A percentile compares a stretch with the other conserved stretches of the same genome.
phyloP scores from a whole-genome alignment of 495 filamentous ascomycete species.

The Emericellopsis terricola region DNA sequence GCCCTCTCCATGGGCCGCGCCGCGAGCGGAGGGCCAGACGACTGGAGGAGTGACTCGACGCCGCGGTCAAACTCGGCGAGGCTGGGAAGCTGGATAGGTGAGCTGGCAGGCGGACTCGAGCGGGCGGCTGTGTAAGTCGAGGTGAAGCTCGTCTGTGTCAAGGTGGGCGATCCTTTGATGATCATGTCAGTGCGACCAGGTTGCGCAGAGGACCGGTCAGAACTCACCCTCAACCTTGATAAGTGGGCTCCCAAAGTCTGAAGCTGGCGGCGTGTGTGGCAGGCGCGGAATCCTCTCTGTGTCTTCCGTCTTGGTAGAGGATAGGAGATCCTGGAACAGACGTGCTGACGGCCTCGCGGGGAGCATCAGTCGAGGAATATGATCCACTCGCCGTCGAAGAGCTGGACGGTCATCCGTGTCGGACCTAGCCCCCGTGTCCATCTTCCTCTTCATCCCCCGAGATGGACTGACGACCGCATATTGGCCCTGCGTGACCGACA shows the following conservation, averaged over 20 bases:
- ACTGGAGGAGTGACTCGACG: neutral
- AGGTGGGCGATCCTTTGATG: neutral
- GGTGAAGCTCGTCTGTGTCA: neutral
- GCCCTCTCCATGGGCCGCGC: too few species aligned
- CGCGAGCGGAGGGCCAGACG: neutral
- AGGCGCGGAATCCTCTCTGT: neutral
- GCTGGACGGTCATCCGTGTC: too few species aligned
- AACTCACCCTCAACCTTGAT: conserved; percentile 1
- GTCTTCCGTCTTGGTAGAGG: too few species aligned
- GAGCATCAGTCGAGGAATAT: too few species aligned
- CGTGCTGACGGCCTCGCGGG: too few species aligned
- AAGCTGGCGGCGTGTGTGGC: conserved; percentile 2
- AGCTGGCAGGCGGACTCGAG: too few species aligned
- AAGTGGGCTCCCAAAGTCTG: conserved; percentile 1
- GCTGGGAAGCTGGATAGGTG: neutral
- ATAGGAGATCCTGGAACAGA: too few species aligned
- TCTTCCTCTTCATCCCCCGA: too few species aligned
- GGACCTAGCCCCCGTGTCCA: too few species aligned
- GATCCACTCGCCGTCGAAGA: too few species aligned
- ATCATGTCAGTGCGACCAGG: neutral
- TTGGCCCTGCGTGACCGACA: too few species aligned
- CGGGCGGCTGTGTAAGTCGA: neutral
- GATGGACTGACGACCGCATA: too few species aligned
- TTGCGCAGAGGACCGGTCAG: neutral
- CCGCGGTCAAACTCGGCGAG: conserved; percentile 2